Base-by-base conservation (phyloP, 1,284 basidiomycete species). In the Apiotrichum mycotoxinovorans region DNA sequence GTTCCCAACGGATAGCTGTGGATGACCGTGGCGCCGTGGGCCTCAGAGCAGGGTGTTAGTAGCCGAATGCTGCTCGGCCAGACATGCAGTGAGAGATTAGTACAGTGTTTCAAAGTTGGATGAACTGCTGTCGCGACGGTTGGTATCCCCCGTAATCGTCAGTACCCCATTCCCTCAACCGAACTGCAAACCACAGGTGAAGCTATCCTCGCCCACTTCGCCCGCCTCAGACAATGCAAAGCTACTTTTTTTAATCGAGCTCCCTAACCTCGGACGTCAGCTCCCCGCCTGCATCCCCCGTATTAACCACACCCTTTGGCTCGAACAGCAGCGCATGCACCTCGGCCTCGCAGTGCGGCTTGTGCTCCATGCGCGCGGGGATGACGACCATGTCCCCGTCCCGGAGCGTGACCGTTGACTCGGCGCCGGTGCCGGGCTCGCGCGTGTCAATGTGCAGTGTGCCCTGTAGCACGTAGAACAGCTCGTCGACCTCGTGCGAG, bases 401-500 rank as follows among this genome's bases (percentile, higher is more conserved):
- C 20, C 27, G 27, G 4, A 56, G 54, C 17, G 25, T 17, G 33
- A 54, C 47, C 11, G 22, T 27, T 15, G 20, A 14, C 17, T n/a
- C 15, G 2, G 34, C 48, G 35, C 23, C 42, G 12, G 22, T 23
- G 23, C 20, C 22, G 22, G 42, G 42, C n/a, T 30, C 38, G 25
- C 52, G 51, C 14, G 54, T 12, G 23, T 54, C 52, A 10, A 58
- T 58, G 23, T 15, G 1, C 8, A 58, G 35, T 27, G 3, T 30
- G 9, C 56, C 56, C 5, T 27, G 22, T 11, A 54, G 35, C 7
- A 58, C 52, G 30, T 46, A 58, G 43, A 58, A 58, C 23, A 58
- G 42, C 48, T 58, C 56, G 56, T 58, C 56, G 9, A 34, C 43
- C 20, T 52, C 56, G 43, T 58, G 56, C 34, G 37, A n/a, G 48